Evolutionary conservation across 2,329 filamentous ascomycete genomes (phyloP).

Genomic region (Colletotrichum cereale): DNA sequence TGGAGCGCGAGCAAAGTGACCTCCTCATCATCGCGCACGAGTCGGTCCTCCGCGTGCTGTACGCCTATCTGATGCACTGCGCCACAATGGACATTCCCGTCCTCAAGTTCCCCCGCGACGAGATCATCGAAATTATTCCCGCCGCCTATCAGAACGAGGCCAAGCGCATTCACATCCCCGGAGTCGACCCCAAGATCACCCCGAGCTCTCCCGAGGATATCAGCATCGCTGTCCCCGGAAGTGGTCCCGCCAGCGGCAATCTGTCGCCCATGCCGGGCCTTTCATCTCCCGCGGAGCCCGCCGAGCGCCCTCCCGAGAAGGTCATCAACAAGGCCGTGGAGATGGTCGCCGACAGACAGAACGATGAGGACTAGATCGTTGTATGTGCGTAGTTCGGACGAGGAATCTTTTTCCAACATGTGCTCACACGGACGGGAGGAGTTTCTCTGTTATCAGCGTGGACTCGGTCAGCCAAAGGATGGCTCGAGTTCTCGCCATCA

Average conservation of each 20-base stretch:
- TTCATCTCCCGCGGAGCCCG: conserved; percentile 59
- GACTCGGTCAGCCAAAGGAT: not conserved
- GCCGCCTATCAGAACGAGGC: conserved; percentile 98
- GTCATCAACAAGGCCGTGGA: conserved; percentile 64
- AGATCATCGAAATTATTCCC: conserved; percentile 99
- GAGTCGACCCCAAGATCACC: conserved; percentile 74
- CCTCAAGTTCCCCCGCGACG: conserved; percentile 92
- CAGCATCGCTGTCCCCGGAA: conserved; percentile 76
- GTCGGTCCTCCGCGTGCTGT: conserved; percentile 95
- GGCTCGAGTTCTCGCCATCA: not conserved
- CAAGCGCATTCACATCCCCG: conserved; percentile 88
- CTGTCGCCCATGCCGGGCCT: conserved; percentile 62
- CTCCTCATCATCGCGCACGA: conserved; percentile 99
- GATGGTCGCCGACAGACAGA: conserved; percentile 64
- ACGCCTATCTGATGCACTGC: conserved; percentile 98
- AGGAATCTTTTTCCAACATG: not conserved
- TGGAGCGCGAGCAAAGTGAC: conserved; percentile 97
- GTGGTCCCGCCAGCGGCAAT: conserved; percentile 55
- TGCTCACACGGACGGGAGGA: not conserved
- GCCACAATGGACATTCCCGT: conserved; percentile 94
- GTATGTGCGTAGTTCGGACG: not conserved
- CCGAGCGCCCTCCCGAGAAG: conserved; percentile 60
- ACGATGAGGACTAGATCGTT: conserved; percentile 61
- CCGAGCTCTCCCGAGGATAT: conserved; percentile 86
- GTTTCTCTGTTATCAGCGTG: not conserved